phyloP scores from a whole-genome alignment of 495 filamentous ascomycete genomes.

The Parachaetomium inaequale region DNA sequence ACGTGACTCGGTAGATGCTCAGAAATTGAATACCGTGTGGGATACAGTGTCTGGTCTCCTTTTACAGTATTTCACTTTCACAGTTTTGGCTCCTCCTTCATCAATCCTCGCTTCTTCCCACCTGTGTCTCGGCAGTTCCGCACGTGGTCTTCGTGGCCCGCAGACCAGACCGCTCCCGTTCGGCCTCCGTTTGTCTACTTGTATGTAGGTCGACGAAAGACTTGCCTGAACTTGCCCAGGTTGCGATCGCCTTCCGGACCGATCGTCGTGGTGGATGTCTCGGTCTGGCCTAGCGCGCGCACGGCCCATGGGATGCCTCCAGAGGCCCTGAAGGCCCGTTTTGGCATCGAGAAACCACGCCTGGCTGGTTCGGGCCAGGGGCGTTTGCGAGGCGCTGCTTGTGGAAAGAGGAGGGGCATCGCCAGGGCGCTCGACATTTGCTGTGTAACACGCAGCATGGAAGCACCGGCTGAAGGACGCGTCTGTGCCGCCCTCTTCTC shows the following conservation, averaged over 20 bases:
- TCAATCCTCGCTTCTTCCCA: background rate
- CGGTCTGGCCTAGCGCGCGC: background rate
- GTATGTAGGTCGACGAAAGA: background rate
- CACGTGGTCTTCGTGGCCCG: background rate
- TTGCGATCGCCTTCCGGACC: background rate
- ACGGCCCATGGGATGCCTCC: background rate
- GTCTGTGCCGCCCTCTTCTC: background rate
- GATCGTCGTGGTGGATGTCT: background rate
- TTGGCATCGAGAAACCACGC: background rate
- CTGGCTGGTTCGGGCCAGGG: background rate
- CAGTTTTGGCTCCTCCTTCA: too few species aligned
- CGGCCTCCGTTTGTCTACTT: background rate
- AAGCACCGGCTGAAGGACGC: background rate
- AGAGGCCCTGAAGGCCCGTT: background rate
- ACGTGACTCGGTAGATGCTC: conserved; percentile 8
- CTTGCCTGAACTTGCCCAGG: too few species aligned
- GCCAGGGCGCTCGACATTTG: background rate
- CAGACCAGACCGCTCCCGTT: background rate
- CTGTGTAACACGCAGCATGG: background rate
- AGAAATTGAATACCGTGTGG: background rate
- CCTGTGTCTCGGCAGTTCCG: conserved; percentile 1
- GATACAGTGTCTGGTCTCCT: background rate
- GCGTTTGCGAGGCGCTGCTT: background rate
- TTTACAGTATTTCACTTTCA: too few species aligned
- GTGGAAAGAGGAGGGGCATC: background rate